phyloP scores from a whole-genome alignment of 1,139 yeast species.

The Magnusiomyces magnusii region DNA sequence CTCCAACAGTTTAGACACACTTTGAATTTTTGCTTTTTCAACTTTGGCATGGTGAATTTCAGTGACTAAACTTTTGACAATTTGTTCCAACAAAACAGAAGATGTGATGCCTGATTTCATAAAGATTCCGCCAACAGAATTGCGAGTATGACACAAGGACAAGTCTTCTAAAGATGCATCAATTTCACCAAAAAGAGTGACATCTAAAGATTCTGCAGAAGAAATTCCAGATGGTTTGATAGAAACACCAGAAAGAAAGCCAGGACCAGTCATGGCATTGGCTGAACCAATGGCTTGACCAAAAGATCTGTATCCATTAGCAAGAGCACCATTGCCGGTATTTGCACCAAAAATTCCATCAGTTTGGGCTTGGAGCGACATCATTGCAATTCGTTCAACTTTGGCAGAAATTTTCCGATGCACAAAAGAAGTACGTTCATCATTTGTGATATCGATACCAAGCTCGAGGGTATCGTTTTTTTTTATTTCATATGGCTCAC shows the following conservation, averaged over 20 bases:
- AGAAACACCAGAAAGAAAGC: not conserved
- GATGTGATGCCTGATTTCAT: conserved; percentile 54
- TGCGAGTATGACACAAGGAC: conserved; percentile 48
- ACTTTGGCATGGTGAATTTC: conserved; percentile 42
- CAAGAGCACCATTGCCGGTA: too few species aligned
- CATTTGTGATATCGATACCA: conserved; percentile 83
- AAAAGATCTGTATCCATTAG: conserved; percentile 4
- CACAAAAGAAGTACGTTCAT: conserved; percentile 44
- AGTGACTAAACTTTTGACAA: conserved; percentile 40
- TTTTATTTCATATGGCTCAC: conserved; percentile 52
- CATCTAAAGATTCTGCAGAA: conserved; percentile 43
- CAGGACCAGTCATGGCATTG: not conserved
- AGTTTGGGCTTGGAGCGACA: conserved; percentile 36
- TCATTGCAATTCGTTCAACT: conserved; percentile 61
- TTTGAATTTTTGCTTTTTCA: conserved; percentile 39
- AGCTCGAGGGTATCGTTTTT: conserved; percentile 76
- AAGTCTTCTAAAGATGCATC: conserved; percentile 54
- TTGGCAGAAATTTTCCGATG: conserved; percentile 80
- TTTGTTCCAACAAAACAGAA: conserved; percentile 45
- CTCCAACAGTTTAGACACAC: conserved; percentile 36
- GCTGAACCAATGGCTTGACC: not conserved
- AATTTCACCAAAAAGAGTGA: conserved; percentile 74
- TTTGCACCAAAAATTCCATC: not conserved
- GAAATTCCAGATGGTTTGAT: not conserved
- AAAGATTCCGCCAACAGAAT: conserved; percentile 53